Conservation (phyloP, 2,329 filamentous ascomycete genomes). For the Triangularia verruculosa region DNA sequence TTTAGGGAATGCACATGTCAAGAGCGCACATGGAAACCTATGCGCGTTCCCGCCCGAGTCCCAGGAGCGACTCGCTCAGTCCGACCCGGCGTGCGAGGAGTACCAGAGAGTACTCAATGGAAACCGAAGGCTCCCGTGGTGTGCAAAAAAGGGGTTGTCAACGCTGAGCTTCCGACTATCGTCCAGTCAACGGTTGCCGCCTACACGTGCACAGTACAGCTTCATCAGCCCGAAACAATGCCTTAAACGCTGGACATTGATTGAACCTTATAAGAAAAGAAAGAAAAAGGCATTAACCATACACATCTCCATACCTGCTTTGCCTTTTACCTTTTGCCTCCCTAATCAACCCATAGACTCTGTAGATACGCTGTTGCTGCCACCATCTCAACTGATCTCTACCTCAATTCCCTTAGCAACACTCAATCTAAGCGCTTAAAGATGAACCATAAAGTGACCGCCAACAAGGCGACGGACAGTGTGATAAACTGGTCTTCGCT, state of each 20-base stretch:
- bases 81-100: background rate
- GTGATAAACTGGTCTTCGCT: too few relatives aligned
- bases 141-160: background rate
- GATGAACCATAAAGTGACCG: too few relatives aligned
- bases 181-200: too few relatives aligned
- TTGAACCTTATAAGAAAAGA: background rate
- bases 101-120: background rate
- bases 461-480: too few relatives aligned
- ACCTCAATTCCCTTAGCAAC: too few relatives aligned
- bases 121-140: background rate
- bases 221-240: background rate
- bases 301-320: background rate
- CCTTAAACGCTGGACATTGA: background rate
- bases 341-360: background rate
- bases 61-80: background rate
- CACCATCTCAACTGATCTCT: too few relatives aligned
- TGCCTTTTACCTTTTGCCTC: background rate
- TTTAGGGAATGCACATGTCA: background rate
- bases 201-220: too few relatives aligned
- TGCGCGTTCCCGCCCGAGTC: background rate
- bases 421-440: too few relatives aligned
- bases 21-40: background rate
- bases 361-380: background rate
- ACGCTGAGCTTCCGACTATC: too few relatives aligned
- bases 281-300: background rate